Base-by-base conservation (phyloP, 805 yeast genomes). In the Candida patagonica region DNA sequence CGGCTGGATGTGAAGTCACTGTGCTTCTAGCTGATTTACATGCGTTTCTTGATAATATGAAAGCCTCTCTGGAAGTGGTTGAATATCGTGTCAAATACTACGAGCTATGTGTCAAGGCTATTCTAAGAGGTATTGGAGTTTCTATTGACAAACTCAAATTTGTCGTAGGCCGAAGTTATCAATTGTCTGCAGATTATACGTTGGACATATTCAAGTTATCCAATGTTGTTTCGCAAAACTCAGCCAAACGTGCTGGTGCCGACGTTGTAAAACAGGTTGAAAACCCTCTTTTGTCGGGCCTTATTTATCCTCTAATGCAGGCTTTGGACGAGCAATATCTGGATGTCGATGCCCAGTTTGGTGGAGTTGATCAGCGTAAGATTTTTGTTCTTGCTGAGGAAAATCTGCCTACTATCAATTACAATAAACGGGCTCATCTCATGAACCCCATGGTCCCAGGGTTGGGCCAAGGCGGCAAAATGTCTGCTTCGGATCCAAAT, bases 391-490 rank as follows among this genome's bases (percentile, higher is more conserved):
- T 92, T 40, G 97, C 98, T 6, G 98, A 92, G 63, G 98, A 92
- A 66, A 80, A 83, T 65, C 74, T 92, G 59, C 88, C 79, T 31
- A 58, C 76, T 37, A 55, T 92, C 42, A 96, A 96, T 30, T 92
- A 89, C 79, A 85, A 83, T 66, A 92, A 92, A 72, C 80, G 99
- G 61, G 98, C 94, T 23, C 99, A 92, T 66, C 71, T 92, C 59
- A 92, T 92, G 99, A 92, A 92, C 68, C 89, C 87, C 41, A 89
- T 92, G 97, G 96, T 94, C 35, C 98, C 98, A 37, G 97, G 98
- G 40, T 74, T 92, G 53, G 78, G 81, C 24, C 96, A 88, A 65
- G 96, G 97, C 53, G 98, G 71, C 55, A 92, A 92, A 61, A 92
- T 92, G 99, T 85, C 96, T 53, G 96, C 98, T 2, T 85, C 96